Percentiles rank a stretch among this genome's conserved stretches.
Conservation (phyloP, 176 grass and related monocot genomes). For the Oryza meridionalis region DNA sequence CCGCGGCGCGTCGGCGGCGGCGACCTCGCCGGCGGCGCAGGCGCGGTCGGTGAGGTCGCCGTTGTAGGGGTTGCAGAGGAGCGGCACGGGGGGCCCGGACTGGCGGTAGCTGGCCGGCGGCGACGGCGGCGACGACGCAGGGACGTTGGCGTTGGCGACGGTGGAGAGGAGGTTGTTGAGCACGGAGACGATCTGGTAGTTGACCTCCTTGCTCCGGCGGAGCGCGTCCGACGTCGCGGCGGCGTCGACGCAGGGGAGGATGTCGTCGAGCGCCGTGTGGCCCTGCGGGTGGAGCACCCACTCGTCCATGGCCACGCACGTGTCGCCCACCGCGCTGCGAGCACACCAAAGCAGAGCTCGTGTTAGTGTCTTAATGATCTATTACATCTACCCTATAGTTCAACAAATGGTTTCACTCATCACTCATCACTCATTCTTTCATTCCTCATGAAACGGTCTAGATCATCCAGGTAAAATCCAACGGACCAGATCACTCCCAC, state of each 20-base stretch:
- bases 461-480: too few species aligned
- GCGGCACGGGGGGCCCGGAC: conserved; percentile 63
- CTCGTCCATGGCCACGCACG: conserved; percentile 84
- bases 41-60: conserved; percentile 44
- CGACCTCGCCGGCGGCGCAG: conserved; percentile 60
- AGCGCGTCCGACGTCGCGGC: conserved; percentile 58
- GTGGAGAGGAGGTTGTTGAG: conserved; percentile 57
- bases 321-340: conserved; percentile 67
- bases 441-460: too few species aligned
- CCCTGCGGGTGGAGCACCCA: conserved; percentile 62
- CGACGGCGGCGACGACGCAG: background rate
- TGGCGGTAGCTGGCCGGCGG: conserved; percentile 74
- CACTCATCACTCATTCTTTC: too few species aligned
- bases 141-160: conserved; percentile 63
- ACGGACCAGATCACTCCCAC: too few species aligned
- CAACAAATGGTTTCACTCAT: too few species aligned
- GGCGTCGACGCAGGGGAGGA: conserved; percentile 78
- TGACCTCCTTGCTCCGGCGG: conserved; percentile 59
- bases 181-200: conserved; percentile 42
- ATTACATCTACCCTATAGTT: too few species aligned
- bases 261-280: conserved; percentile 74
- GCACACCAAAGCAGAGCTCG: background rate
- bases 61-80: conserved; percentile 75
- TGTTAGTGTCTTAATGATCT: background rate
- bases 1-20: conserved; percentile 38